Conservation (phyloP, 2,329 filamentous ascomycete genomes). For the Aspergillus aculeatinus region DNA sequence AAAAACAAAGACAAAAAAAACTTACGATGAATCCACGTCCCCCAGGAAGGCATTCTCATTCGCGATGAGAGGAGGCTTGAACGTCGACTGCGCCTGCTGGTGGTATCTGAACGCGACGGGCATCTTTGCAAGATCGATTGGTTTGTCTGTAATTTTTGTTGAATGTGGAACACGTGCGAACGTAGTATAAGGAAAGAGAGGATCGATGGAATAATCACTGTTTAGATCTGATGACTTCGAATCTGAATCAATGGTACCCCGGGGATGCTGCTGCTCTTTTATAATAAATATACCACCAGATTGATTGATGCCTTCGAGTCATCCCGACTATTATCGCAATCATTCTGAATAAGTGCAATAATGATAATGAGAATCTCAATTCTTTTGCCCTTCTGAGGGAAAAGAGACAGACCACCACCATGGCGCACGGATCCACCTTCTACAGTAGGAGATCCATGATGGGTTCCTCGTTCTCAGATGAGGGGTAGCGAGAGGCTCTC, state of each 20-base stretch:
- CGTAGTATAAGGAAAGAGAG: no score
- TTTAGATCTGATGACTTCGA: no score
- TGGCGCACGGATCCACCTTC: constrained; percentile 17
- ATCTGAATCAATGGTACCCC: no score
- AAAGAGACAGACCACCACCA: no score
- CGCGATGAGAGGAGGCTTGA: constrained; percentile 64
- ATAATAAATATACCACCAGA: not conserved
- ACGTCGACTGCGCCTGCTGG: constrained; percentile 58
- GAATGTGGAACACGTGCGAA: no score
- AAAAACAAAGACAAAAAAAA: not conserved
- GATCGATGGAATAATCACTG: no score
- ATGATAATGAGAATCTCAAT: no score
- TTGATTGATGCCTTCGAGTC: no score
- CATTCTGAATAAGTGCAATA: no score
- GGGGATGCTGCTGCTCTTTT: not conserved
- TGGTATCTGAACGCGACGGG: constrained; percentile 52
- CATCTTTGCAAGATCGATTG: constrained; percentile 29
- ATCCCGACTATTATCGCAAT: no score
- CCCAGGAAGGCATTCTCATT: constrained; percentile 68
- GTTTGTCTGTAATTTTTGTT: no score
- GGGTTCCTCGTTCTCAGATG: not conserved
- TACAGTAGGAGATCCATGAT: constrained; percentile 11
- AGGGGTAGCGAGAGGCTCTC: constrained; percentile 2
- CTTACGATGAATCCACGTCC: constrained; percentile 58
- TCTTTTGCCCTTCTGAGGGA: no score